phyloP scores from a whole-genome alignment of 192 early-diverging fungal species.

The Podila epigama region DNA sequence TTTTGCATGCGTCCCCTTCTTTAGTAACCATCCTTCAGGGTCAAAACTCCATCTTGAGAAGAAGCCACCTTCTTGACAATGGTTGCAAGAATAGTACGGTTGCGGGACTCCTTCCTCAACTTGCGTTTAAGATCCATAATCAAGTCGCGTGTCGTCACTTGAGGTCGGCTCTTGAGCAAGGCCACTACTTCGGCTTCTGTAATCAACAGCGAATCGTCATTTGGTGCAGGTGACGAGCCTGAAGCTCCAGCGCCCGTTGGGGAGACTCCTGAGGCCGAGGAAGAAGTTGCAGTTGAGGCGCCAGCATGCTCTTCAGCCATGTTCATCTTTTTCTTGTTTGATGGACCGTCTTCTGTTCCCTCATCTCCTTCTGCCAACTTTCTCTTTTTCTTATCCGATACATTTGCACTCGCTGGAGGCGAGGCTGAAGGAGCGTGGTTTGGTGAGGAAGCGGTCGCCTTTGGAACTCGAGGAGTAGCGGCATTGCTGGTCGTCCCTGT shows the following conservation, averaged over 20 bases:
- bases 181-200: constrained; percentile 74
- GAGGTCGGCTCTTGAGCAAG: constrained; percentile 59
- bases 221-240: neutral
- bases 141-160: constrained; percentile 69
- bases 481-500: neutral
- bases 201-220: constrained; percentile 53
- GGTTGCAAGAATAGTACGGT: constrained; percentile 52
- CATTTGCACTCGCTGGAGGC: constrained; percentile 9
- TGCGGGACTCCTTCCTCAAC: constrained; percentile 59
- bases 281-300: too few relatives aligned
- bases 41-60: constrained; percentile 22
- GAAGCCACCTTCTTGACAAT: constrained; percentile 58
- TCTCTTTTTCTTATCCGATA: constrained; percentile 16
- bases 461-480: neutral
- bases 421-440: constrained; percentile 3
- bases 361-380: constrained; percentile 19
- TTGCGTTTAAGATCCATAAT: constrained; percentile 67
- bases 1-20: neutral
- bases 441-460: constrained; percentile 1
- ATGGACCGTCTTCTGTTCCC: constrained; percentile 8
- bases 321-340: too few relatives aligned
- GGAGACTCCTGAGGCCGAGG: too few relatives aligned
- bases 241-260: neutral
- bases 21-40: constrained; percentile 23
- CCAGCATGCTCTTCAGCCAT: too few relatives aligned